Base-by-base conservation (phyloP, 495 filamentous ascomycete species). In the Neurospora sp. region DNA sequence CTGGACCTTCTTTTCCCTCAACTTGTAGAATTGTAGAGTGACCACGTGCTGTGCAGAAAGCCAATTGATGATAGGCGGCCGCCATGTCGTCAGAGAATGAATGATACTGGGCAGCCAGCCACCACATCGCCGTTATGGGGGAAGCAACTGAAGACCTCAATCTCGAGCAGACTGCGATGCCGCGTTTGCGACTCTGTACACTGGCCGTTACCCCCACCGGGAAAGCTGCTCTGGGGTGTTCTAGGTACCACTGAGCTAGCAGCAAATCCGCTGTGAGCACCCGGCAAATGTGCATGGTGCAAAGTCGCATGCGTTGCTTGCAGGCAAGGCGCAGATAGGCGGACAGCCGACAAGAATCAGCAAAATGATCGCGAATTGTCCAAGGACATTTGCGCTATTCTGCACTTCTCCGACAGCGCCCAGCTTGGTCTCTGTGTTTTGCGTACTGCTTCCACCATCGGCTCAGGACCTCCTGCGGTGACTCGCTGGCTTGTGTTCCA, bases 161-260 rank as follows among this genome's bases (percentile, higher is more conserved):
- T 48, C 48, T 59, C 48, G 20, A 27, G 40, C 69, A 40, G 69
- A 16, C 68, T 38, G 65, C 27, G 22, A 65, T 72, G 68, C 69
- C 61, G 73, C 75, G 42, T 69, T 68, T 31, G 59, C 72, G 41
- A 44, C 72, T 40, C 68, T 48, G 70, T 10, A 72, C 53, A 65
- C 53, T 65, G 27, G 53, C 53, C 27, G 14, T 27, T 65, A 65
- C 53, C 53, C 53, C 53, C 53, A 35, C 53, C 53, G 53, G 27
- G 27, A 65, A 65, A 27, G 27, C 53, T 65, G 27, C 27, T 27
- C 48, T 27, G 9, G 9, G 40, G 16, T 27, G 40, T 70, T 65
- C 78, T 74, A 75, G 73, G 72, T 75, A 65, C 53, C 53, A 76
- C 75, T 74, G 61, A 70, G 76, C 79, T 76, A 78, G 79, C 79